Base-by-base conservation (phyloP, 441 rosid genomes). In the Caryocar brasiliense region DNA sequence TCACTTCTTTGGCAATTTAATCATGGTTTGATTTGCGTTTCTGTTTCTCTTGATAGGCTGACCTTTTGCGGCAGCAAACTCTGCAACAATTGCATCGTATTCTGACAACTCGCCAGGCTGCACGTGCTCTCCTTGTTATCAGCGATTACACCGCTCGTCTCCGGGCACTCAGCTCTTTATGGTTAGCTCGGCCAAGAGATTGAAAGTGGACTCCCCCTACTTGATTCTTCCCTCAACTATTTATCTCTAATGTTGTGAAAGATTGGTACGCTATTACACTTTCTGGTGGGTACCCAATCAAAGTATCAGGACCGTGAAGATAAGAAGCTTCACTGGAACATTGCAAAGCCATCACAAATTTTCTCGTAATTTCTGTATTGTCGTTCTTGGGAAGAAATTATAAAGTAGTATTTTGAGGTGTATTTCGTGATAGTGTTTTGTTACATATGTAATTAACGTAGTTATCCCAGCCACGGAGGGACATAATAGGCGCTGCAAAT, bases 81-180 rank as follows among this genome's bases (percentile, higher is more conserved):
- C 70, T 87, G 42, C 98, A 86, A 45, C 98, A 91, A 65, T 59
- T 91, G 77, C 82, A 83, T 51, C 70, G 95, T 15, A 87, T 85
- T 49, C 66, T 91, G 56, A 87, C 95, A 0, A 80, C 95, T 33
- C 78, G 86, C 2, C 98, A 91, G 73, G 91, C 92, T 10, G 96
- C 98, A 42, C 86, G 83, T 0, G 93, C 93, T 4, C 70, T 91
- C 51, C 81, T 91, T 21, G 95, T 81, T 47, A 75, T 91, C 59
- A 77, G 66, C n/a, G 96, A 85, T 56, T 82, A 81, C 49, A 67
- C 70, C 6, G 76, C 91, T 0, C 74, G 96, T 21, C 95, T 91
- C 21, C 78, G 95, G 24, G 96, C 96, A 6, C 98, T 91, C 26
- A 84, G 98, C 70, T 91, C 98, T 20, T 54, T 91, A 40, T 87